Evolutionary conservation across 1,284 basidiomycete genomes (phyloP).

Genomic region (Gymnopus androsaceus): DNA sequence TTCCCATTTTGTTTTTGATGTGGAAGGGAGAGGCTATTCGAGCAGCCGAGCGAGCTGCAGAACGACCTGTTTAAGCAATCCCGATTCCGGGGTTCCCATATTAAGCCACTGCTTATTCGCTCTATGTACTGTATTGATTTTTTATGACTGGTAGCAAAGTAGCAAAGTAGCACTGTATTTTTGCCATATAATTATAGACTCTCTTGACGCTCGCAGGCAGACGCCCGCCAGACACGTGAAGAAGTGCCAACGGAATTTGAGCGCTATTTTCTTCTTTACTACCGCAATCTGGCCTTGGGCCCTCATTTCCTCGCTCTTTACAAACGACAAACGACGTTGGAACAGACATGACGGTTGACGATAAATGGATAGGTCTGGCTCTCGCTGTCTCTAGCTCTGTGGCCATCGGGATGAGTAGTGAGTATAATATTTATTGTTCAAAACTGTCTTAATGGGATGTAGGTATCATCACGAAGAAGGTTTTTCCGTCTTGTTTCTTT

Average conservation of each 20-base stretch:
- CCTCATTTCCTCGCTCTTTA: background rate
- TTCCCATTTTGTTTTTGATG: conserved; percentile 7
- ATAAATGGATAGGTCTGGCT: conserved; percentile 89
- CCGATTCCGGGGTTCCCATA: too few relatives aligned
- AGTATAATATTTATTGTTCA: too few relatives aligned
- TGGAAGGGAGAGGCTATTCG: conserved; percentile 10
- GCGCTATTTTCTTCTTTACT: background rate
- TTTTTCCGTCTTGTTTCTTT: too few relatives aligned
- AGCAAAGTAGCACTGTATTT: too few relatives aligned
- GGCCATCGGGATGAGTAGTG: conserved; percentile 90
- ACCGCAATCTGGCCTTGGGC: conserved; percentile 2
- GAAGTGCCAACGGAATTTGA: background rate
- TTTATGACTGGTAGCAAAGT: too few relatives aligned
- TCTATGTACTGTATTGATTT: too few relatives aligned
- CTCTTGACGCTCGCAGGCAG: too few relatives aligned
- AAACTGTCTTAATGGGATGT: too few relatives aligned
- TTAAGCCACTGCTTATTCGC: too few relatives aligned
- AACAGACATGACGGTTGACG: conserved; percentile 86
- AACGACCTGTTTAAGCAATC: too few relatives aligned
- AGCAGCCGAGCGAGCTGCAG: conserved; percentile 1
- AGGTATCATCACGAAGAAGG: conserved; percentile 98
- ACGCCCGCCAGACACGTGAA: too few relatives aligned
- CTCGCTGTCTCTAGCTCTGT: conserved; percentile 84
- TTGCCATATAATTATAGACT: too few relatives aligned
- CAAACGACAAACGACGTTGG: conserved; percentile 73